Base-by-base conservation (phyloP, 305 asterid species). In the Fraxinus albicans region DNA sequence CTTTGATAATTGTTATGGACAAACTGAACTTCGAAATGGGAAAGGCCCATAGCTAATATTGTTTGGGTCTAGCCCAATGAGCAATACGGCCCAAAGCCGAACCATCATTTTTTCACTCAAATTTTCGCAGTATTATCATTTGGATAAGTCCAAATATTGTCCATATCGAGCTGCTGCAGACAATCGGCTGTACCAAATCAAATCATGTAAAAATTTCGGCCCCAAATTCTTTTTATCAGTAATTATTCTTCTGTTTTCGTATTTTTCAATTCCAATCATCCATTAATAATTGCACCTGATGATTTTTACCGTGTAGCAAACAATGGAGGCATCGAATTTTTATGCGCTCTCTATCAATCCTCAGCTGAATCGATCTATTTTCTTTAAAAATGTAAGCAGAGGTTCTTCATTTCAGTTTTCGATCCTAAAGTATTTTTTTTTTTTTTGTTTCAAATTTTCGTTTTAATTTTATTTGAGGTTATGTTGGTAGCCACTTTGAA, bases 321-420 rank as follows among this genome's bases (percentile, higher is more conserved):
- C 31, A 23, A 63, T 63, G 73, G 33, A 63, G 17, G 73, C 73
- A 63, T 63, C 33, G 73, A 63, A 63, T 63, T 63, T 63, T 21
- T 63, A 21, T 25, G 73, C 73, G 31, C 15, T 63, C 8, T 23
- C 73, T 7, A 63, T 25, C 15, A 25, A 63, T 7, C 73, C 73
- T 23, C 73, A 8, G 33, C 34, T 21, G 73, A 63, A 63, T 82
- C 87, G 84, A n/a, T 81, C 88, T 40, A 80, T 65, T 70, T 80
- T 90, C 78, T 78, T 81, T 86, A 82, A 78, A 74, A 76, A 76
- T 25, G 88, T 90, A 29, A 63, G 73, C 44, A 3, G 29, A 3
- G 7, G 23, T n/a, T 58, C 27, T 58, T 58, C 69, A 17, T 19
- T n/a, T 58, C 21, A 58, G 69, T 38, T 38, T 38, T 8, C 3